Percentiles rank a stretch among this genome's conserved stretches.
Evolutionary conservation across 352 stramenopile species (phyloP).

Genomic region (Halophytophthora batemanensis): DNA sequence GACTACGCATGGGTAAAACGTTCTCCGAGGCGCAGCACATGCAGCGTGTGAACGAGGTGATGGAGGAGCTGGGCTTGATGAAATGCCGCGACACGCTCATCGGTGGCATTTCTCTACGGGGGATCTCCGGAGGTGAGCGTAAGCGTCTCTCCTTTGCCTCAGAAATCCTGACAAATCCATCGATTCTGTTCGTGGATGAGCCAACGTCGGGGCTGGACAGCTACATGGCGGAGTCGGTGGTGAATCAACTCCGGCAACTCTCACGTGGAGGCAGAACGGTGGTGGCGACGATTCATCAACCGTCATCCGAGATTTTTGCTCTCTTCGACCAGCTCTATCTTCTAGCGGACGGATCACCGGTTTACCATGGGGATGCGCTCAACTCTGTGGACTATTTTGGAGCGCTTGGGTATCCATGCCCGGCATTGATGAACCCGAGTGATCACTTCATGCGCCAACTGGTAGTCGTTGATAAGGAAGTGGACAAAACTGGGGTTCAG

Average conservation of each 20-base stretch:
- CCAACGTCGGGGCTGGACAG: conserved; percentile 50
- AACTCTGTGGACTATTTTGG: conserved; percentile 35
- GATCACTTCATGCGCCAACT: conserved; percentile 46
- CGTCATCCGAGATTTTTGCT: conserved; percentile 44
- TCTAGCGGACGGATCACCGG: conserved; percentile 22
- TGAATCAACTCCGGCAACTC: conserved; percentile 49
- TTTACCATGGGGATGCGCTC: conserved; percentile 32
- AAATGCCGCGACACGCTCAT: conserved; percentile 47
- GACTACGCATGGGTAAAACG: conserved; percentile 52
- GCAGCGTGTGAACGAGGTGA: conserved; percentile 34
- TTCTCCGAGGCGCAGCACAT: conserved; percentile 21
- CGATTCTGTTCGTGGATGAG: conserved; percentile 77
- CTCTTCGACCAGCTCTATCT: conserved; percentile 39
- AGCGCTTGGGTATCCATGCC: conserved; percentile 23
- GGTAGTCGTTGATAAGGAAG: conserved; percentile 29
- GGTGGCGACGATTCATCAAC: conserved; percentile 83
- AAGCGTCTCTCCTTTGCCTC: conserved; percentile 79
- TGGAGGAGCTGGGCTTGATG: conserved; percentile 42
- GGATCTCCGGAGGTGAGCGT: conserved; percentile 66
- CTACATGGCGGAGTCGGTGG: conserved; percentile 43
- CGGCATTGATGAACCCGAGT: conserved; percentile 31
- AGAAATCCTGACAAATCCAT: conserved; percentile 64
- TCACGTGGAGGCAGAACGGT: conserved; percentile 77
- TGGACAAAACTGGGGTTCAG: conserved; percentile 16
- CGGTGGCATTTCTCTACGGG: conserved; percentile 30